Base-by-base conservation (phyloP, 495 filamentous ascomycete genomes). In the Lasiosphaeris hirsuta region DNA sequence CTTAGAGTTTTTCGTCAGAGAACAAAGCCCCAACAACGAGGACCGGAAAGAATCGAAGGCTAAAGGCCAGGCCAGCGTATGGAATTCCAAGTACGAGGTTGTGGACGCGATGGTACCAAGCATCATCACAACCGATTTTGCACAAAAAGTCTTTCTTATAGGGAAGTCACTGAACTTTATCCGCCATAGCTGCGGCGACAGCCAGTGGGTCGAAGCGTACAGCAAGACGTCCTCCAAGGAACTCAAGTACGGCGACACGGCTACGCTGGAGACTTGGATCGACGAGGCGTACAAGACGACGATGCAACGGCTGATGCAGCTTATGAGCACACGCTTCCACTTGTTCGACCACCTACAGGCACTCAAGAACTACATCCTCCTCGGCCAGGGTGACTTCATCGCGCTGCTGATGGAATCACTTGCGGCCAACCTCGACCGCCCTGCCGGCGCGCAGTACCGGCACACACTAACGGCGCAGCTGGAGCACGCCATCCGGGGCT, bases 91-190 rank as follows among this genome's bases (percentile, higher is more conserved):
- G 66, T 99, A 97, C 76, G 87, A 88, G 66, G 77, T 97, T 41
- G 85, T 89, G 59, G 82, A 89, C 55, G 75, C 81, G 11, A 93
- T 97, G 87, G 85, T 96, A 15, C 95, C 95, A 6, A 90, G 86
- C 36, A 96, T 99, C 58, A 89, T 97, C 44, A 92, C 89, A 4
- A 81, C 85, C 49, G 90, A 96, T 34, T 97, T 97, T 73, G 90
- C 94, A 0, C 88, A 94, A 54, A 96, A 96, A 65, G 88, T 97
- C 17, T 97, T 97, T 61, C 76, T 97, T 9, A 99, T 97, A 61
- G 95, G 95, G 36, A 99, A 99, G 71, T 95, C 90, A 10, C 75
- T 99, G 19, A 99, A 99, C 72, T 99, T 99, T 73, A 97, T 97
- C 70, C 89, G 93, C 38, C 89, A 96, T 72, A 90, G 89, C 59